Conservation (phyloP, 1,284 basidiomycete species). For the Acaromyces ingoldii region DNA sequence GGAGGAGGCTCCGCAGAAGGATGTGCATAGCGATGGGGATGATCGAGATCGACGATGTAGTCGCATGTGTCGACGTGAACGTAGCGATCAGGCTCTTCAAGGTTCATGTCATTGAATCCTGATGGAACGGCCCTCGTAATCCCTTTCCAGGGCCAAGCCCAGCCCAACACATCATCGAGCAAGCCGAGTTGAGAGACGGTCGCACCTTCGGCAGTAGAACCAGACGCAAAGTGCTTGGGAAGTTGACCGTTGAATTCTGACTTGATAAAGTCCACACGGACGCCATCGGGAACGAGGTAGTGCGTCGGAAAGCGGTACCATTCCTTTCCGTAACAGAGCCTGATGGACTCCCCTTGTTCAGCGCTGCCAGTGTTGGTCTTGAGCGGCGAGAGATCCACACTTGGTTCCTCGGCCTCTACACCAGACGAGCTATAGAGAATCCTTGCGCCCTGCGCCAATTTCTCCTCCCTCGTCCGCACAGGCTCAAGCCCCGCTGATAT, state of each 20-base stretch:
- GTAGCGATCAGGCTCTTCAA: conserved; percentile 71
- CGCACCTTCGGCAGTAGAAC: not conserved
- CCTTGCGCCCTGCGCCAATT: conserved; percentile 17
- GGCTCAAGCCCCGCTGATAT: conserved; percentile 20
- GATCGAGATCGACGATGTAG: conserved; percentile 42
- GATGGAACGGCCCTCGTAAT: conserved; percentile 64
- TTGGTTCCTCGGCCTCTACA: conserved; percentile 4
- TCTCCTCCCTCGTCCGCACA: conserved; percentile 19
- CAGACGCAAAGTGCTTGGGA: conserved; percentile 67
- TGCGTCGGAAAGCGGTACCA: conserved; percentile 93
- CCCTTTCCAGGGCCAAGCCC: conserved; percentile 26
- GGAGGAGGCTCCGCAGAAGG: conserved; percentile 3
- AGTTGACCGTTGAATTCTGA: conserved; percentile 84
- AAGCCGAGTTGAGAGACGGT: not conserved
- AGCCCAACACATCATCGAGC: conserved; percentile 55
- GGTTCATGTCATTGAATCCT: conserved; percentile 82
- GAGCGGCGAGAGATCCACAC: conserved; percentile 10
- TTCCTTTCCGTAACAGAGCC: conserved; percentile 82
- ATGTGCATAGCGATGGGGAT: conserved; percentile 18
- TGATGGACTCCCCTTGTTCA: conserved; percentile 18
- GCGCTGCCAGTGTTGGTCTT: not conserved
- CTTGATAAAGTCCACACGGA: conserved; percentile 76
- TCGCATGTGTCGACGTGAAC: conserved; percentile 52
- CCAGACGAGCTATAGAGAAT: not conserved
- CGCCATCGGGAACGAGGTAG: conserved; percentile 76